Evolutionary conservation across 2,329 filamentous ascomycete species (phyloP).

Genomic region (Colletotrichum siamense): DNA sequence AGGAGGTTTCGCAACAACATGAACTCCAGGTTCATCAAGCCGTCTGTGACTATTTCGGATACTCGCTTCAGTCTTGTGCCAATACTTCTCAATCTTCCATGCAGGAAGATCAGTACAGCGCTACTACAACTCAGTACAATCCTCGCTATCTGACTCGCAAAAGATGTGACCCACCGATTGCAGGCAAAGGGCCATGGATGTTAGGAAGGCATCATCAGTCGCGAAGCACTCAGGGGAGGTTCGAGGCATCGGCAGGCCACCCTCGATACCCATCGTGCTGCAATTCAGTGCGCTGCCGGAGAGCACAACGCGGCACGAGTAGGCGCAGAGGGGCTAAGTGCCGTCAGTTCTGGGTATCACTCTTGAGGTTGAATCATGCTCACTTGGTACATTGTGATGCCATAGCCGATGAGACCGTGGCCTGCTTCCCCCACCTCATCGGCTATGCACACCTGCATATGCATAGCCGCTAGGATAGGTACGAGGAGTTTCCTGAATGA

Average conservation of each 20-base stretch:
- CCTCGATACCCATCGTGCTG: neutral
- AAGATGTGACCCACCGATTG: constrained; percentile 30
- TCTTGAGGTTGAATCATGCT: neutral
- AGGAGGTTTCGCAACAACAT: neutral
- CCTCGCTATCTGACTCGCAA: neutral
- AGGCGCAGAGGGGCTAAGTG: constrained; percentile 30
- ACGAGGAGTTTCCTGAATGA: neutral
- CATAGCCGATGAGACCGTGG: constrained; percentile 37
- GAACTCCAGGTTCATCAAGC: neutral
- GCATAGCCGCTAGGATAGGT: neutral
- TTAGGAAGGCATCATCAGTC: constrained; percentile 32
- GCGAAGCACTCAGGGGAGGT: constrained; percentile 31
- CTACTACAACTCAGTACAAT: constrained; percentile 19
- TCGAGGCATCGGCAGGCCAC: constrained; percentile 21
- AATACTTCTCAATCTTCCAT: constrained; percentile 30
- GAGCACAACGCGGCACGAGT: constrained; percentile 36
- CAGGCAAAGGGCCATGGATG: constrained; percentile 39
- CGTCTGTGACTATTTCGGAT: neutral
- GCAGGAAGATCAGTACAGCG: constrained; percentile 35
- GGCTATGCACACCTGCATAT: neutral
- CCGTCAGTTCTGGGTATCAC: neutral
- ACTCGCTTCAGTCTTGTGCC: neutral
- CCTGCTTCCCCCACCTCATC: constrained; percentile 7
- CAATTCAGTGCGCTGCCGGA: constrained; percentile 30
- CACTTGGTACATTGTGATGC: constrained; percentile 39